Conservation (phyloP, 805 yeast species). For the Kazachstania taianensis region DNA sequence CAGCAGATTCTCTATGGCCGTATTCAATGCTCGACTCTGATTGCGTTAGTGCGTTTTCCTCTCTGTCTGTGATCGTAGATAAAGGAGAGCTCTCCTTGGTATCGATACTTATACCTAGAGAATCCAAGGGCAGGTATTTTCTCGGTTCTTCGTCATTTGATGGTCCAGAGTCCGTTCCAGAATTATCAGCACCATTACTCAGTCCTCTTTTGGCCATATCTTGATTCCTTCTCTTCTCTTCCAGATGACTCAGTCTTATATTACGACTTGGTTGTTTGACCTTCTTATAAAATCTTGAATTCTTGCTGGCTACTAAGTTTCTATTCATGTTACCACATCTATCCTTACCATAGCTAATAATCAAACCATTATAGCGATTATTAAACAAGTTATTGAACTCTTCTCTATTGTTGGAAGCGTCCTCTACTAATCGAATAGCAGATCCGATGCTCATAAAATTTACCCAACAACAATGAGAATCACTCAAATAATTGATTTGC, state of each 20-base stretch:
- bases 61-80: background rate
- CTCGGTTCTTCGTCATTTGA: background rate
- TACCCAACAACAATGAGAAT: conserved; percentile 64
- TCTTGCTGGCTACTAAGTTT: conserved; percentile 40
- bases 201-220: conserved; percentile 6
- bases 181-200: background rate
- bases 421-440: conserved; percentile 56
- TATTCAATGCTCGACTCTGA: background rate
- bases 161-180: background rate
- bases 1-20: too few species aligned
- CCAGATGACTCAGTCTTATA: conserved; percentile 18
- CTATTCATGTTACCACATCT: conserved; percentile 55
- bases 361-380: conserved; percentile 41
- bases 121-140: conserved; percentile 7
- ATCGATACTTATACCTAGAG: conserved; percentile 12
- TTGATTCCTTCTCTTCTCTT: conserved; percentile 25
- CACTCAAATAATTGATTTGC: conserved; percentile 62
- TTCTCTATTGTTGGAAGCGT: conserved; percentile 35
- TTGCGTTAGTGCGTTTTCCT: background rate
- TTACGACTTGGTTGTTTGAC: conserved; percentile 26
- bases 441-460: conserved; percentile 55
- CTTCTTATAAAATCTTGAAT: conserved; percentile 33
- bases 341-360: conserved; percentile 65
- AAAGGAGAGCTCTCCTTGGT: background rate
- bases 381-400: conserved; percentile 33